Evolutionary conservation across 139 green algal genomes (phyloP).

Genomic region (Closterium sp.): DNA sequence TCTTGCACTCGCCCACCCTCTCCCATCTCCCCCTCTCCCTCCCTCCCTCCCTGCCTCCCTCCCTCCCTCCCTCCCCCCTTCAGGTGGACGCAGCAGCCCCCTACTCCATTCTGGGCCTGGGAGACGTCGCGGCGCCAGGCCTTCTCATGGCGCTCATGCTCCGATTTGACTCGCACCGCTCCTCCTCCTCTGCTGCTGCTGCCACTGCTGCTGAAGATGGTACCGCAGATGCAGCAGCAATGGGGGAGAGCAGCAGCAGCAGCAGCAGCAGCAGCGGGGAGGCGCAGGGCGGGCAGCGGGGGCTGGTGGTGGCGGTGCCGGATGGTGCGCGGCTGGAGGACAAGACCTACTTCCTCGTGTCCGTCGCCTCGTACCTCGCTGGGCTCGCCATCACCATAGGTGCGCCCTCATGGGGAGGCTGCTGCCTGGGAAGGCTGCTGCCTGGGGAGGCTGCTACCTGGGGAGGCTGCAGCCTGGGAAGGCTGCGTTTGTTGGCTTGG

Average conservation of each 20-base stretch:
- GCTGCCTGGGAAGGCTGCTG: neutral
- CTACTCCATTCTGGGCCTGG: constrained; percentile 64
- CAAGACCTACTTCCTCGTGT: constrained; percentile 36
- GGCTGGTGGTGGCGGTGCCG: neutral
- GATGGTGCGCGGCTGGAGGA: neutral
- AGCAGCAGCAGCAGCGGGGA: neutral
- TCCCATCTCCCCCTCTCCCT: neutral
- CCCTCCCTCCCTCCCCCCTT: neutral
- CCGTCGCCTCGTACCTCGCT: constrained; percentile 15
- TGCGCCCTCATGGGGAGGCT: neutral
- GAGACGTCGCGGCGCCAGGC: constrained; percentile 86
- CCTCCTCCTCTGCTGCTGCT: neutral
- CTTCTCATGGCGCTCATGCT: constrained; percentile 76
- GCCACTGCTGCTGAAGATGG: neutral
- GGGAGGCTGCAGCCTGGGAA: no score
- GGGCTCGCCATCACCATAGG: constrained; percentile 41
- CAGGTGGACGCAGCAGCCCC: constrained; percentile 7
- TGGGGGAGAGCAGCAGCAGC: neutral
- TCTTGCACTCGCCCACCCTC: neutral
- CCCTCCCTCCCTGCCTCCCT: neutral
- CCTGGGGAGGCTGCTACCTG: neutral
- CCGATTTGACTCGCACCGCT: constrained; percentile 47
- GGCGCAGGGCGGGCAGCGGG: neutral
- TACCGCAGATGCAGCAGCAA: neutral
- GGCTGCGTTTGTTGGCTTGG: no score